Evolutionary conservation across 768 basidiomycete species (phyloP).

Genomic region (Hirschioporus abietinus): DNA sequence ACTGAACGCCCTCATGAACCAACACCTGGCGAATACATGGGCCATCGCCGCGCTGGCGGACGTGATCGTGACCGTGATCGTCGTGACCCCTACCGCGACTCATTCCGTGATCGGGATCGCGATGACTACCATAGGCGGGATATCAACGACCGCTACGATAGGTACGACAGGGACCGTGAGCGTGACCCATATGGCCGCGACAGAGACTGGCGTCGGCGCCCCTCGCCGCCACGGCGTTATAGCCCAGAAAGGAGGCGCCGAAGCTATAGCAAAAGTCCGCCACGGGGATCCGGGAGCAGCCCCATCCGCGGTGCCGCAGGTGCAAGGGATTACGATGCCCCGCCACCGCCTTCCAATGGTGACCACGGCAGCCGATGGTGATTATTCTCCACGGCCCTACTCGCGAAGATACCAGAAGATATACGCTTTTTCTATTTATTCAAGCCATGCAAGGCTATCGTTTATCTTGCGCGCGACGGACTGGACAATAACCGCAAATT

Average conservation of each 20-base stretch:
- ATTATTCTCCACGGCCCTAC: background rate
- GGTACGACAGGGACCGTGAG: conserved; percentile 41
- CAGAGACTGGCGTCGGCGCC: conserved; percentile 76
- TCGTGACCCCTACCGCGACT: conserved; percentile 23
- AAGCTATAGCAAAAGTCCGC: conserved; percentile 78
- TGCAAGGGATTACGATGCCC: conserved; percentile 40
- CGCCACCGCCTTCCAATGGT: conserved; percentile 19
- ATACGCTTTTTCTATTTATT: background rate
- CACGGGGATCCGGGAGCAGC: conserved; percentile 53
- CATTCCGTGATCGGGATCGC: conserved; percentile 42
- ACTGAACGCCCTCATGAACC: conserved; percentile 92
- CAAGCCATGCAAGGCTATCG: background rate
- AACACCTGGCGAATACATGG: conserved; percentile 98
- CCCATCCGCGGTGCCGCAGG: conserved; percentile 25
- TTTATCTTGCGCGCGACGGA: background rate
- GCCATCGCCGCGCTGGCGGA: conserved; percentile 59
- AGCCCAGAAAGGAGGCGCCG: conserved; percentile 73
- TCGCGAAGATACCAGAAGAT: background rate
- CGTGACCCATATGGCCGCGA: conserved; percentile 67
- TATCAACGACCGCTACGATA: conserved; percentile 11
- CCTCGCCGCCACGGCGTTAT: conserved; percentile 67
- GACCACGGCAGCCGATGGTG: background rate
- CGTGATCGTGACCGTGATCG: conserved; percentile 46
- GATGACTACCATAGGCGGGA: conserved; percentile 31
- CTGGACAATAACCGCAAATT: background rate